Percentiles rank a stretch among this genome's conserved stretches.
Evolutionary conservation across 129 eudicot genomes (phyloP).

Genomic region (Centrapalus pauciflorus): DNA sequence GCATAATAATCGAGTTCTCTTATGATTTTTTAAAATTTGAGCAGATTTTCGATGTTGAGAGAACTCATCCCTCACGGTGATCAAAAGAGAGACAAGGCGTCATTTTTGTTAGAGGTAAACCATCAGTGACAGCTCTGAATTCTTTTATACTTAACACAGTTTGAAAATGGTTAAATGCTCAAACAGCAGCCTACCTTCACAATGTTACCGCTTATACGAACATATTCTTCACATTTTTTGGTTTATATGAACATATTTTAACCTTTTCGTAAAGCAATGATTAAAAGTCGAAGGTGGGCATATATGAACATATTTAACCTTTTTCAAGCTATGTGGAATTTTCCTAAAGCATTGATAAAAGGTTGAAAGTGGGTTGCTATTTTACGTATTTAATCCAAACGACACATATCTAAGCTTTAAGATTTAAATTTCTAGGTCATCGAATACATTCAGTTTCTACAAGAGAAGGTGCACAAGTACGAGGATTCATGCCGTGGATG

Average conservation of each 20-base stretch:
- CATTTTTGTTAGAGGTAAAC: constrained; percentile 79
- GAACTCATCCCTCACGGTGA: constrained; percentile 90
- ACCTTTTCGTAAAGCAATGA: too few species aligned
- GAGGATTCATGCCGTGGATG: constrained; percentile 78
- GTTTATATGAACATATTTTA: too few species aligned
- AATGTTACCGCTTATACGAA: too few species aligned
- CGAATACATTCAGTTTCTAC: constrained; percentile 84
- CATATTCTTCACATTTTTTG: too few species aligned
- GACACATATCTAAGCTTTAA: not conserved
- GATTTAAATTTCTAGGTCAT: constrained; percentile 54
- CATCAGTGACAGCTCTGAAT: not conserved
- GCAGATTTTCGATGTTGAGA: constrained; percentile 90
- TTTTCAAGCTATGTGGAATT: too few species aligned
- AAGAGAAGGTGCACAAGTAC: constrained; percentile 77
- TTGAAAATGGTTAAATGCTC: too few species aligned
- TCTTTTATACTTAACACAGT: not conserved
- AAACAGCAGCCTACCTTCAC: too few species aligned
- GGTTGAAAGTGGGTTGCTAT: too few species aligned
- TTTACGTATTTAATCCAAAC: too few species aligned
- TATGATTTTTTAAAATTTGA: constrained; percentile 5
- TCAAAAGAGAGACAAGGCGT: constrained; percentile 97
- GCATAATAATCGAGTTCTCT: not conserved
- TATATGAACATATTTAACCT: too few species aligned
- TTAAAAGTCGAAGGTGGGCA: too few species aligned
- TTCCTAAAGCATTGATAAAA: too few species aligned